Percentiles rank a stretch among this genome's conserved stretches.
Evolutionary conservation across 495 filamentous ascomycete species (phyloP).

Genomic region (Aspergillus baeticus): DNA sequence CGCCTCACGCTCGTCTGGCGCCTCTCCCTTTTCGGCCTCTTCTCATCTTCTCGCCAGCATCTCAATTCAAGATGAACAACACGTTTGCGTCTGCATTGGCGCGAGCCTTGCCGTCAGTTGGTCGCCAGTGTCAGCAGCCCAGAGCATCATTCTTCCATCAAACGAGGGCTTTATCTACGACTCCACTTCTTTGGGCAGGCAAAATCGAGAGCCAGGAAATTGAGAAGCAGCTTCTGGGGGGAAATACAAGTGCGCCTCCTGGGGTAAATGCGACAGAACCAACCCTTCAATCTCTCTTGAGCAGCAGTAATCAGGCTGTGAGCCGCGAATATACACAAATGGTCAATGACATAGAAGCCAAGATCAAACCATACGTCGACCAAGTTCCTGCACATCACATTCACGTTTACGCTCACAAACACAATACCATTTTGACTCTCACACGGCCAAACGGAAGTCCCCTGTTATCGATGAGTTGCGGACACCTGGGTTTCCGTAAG

Average conservation of each 20-base stretch:
- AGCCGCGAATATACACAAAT: constrained; percentile 31
- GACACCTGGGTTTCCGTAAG: constrained; percentile 87
- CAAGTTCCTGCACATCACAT: constrained; percentile 67
- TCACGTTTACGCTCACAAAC: constrained; percentile 81
- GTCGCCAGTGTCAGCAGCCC: constrained; percentile 31
- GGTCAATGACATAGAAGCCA: constrained; percentile 37
- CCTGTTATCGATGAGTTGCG: constrained; percentile 71
- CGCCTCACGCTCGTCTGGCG: background rate
- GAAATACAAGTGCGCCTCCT: constrained; percentile 13
- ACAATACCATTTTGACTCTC: constrained; percentile 91
- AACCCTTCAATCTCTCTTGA: constrained; percentile 36
- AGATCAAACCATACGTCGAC: constrained; percentile 41
- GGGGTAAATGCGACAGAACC: constrained; percentile 28
- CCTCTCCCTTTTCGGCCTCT: background rate
- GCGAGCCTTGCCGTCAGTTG: constrained; percentile 35
- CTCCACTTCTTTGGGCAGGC: constrained; percentile 16
- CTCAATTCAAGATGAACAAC: constrained; percentile 33
- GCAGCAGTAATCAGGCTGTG: constrained; percentile 23
- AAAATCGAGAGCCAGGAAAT: constrained; percentile 24
- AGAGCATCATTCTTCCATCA: constrained; percentile 15
- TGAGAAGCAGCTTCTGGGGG: constrained; percentile 34
- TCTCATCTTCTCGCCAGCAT: constrained; percentile 6
- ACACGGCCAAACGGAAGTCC: constrained; percentile 75
- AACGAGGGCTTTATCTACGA: constrained; percentile 31
- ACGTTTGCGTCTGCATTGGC: constrained; percentile 34